Base-by-base conservation (phyloP, 805 yeast species). In the Metschnikowia santaceciliae region DNA sequence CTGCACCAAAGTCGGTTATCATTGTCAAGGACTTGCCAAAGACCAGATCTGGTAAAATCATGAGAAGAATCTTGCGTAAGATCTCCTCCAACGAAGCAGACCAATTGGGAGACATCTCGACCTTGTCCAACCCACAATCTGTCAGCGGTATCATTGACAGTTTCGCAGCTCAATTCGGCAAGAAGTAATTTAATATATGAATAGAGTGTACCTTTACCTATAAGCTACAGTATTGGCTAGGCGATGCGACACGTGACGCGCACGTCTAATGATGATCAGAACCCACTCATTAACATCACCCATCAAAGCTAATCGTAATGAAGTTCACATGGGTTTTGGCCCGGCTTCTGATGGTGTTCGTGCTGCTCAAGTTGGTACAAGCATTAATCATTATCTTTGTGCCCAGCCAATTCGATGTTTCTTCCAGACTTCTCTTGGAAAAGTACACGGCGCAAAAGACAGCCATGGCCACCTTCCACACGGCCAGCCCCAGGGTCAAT, bases 41-140 rank as follows among this genome's bases (percentile, higher is more conserved):
- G 78, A 86, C 94, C 11, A 82, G 94, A 75, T 84, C 90, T 4
- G 94, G 94, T 64, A 86, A 86, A 74, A 86, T 86, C 60, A 86
- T 86, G 94, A 83, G 94, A 80, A 80, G 94, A 74, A 86, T 86
- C 63, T 77, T 86, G 68, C 81, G 94, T 73, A 86, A 86, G 74
- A 76, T 86, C 54, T 73, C 84, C 46, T 84, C 90, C 44, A 77
- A 82, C 56, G 92, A 86, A 70, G 86, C 85, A 55, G 91, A 86
- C 64, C 90, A 84, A 71, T 75, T 86, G 63, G 94, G 94, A 56
- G 94, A 86, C 72, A 81, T 83, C 54, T 75, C 89, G 35, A 86
- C 94, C 14, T 78, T 86, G 65, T 82, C 90, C 46, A 86, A 87
- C 66, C 92, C 94, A 20, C 82, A 79, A 54, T 79, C 85, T 57